Percentiles rank a stretch among this genome's conserved stretches.
These are phyloP conservation scores for Trametes hirsuta DNA, from an alignment of 1,284 basidiomycete species.

Conservation along the genomic window DNA sequence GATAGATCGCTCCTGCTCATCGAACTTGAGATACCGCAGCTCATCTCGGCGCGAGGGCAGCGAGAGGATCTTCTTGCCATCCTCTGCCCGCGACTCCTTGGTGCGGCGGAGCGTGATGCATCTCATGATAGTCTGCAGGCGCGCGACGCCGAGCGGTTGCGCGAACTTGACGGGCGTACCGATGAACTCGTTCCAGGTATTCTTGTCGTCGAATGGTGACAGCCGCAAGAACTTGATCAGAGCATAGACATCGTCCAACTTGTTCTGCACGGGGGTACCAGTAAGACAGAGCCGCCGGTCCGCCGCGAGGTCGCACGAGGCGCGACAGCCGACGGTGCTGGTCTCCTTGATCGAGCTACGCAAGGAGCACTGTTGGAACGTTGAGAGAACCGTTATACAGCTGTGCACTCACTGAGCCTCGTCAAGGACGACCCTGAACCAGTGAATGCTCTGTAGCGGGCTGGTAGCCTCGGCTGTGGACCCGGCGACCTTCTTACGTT, in stretches of 20 bases:
- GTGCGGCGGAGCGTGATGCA: conserved; percentile 95
- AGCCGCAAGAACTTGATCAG: conserved; percentile 95
- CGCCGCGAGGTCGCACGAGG: conserved; percentile 93
- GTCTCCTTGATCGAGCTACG: conserved; percentile 95
- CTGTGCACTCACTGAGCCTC: conserved; percentile 87
- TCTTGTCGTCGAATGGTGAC: conserved; percentile 92
- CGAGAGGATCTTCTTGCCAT: conserved; percentile 84
- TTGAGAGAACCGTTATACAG: background rate
- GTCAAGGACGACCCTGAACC: conserved; percentile 98
- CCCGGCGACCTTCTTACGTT: conserved; percentile 60
- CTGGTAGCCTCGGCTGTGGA: conserved; percentile 67
- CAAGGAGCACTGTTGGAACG: background rate
- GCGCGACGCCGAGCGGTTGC: conserved; percentile 88
- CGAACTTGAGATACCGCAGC: conserved; percentile 84
- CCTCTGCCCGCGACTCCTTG: conserved; percentile 84
- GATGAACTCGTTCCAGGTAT: conserved; percentile 91
- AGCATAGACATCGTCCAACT: conserved; percentile 96
- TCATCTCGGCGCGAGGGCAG: conserved; percentile 90
- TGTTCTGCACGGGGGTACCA: conserved; percentile 98
- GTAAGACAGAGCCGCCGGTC: conserved; percentile 94
- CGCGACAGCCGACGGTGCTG: conserved; percentile 90
- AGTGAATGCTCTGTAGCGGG: conserved; percentile 93
- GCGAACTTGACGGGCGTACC: conserved; percentile 90
- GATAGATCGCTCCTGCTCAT: conserved; percentile 80
- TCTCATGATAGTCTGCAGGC: conserved; percentile 97